Base-by-base conservation (phyloP, 2,329 filamentous ascomycete genomes). In the Ophiocordyceps camponoti-leonardi region DNA sequence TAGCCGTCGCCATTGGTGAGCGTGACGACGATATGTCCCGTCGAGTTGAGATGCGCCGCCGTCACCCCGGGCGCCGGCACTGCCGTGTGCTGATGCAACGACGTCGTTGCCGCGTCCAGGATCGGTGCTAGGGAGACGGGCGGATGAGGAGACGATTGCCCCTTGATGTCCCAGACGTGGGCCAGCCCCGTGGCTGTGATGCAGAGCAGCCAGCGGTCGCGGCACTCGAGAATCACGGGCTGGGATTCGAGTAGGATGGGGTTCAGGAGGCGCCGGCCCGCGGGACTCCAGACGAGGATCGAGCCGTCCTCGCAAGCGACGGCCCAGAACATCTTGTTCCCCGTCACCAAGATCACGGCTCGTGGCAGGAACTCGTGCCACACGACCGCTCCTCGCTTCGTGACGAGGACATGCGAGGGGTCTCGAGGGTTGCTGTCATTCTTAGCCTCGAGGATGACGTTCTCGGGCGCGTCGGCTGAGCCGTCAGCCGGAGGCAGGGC, bases 291-390 rank as follows among this genome's bases (percentile, higher is more conserved):
- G 10, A 86, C 75, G 57, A 94, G 86, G 8, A 98, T 61, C 18
- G 81, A 86, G 16, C 87, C 92, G 57, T 96, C 92, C 60, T 98
- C 92, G 56, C 88, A 95, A 11, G 84, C 88, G 16, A 83, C 90
- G 0, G 85, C 83, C 84, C 92, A 98, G 58, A 96, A 88, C 52
- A 83, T 79, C 54, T 82, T 80, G 60, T 87, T 96, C 2, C 87
- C 93, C 0, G 90, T 92, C 1, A 93, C 81, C 1, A 96, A 72
- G n/a, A 98, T 75, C 22, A 94, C 83, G 6, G 86, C 79, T 48
- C 82, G 76, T 0, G 90, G 88, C 14, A 98, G 67, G 55, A 86
- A 98, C 57, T 98, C 93, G 56, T 95, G 86, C 92, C 93, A 98
- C 4, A 96, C 62, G 1, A 83, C 69, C 46, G 81, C 78, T 5